These are phyloP conservation scores for Ceratocystis destructans DNA, from an alignment of 2,329 filamentous ascomycete species.

Conservation along the genomic window DNA sequence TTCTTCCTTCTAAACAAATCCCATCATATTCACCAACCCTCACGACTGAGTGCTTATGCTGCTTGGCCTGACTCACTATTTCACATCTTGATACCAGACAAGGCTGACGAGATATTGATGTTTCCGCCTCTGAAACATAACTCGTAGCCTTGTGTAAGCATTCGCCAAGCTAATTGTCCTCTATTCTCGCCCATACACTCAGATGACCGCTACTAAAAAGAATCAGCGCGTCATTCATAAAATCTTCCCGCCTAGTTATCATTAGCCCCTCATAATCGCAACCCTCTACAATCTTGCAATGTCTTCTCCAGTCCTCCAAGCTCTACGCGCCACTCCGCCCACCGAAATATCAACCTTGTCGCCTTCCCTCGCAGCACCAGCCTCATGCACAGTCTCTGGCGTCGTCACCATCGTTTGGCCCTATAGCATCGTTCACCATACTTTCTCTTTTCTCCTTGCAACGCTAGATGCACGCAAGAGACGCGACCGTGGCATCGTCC, in stretches of 20 bases:
- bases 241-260: neutral
- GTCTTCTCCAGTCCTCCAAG: conserved; percentile 17
- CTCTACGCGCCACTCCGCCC: conserved; percentile 23
- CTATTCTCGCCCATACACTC: neutral
- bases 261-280: neutral
- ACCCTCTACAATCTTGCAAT: neutral
- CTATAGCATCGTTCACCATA: conserved; percentile 63
- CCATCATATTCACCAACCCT: no score
- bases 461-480: conserved; percentile 76
- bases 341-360: conserved; percentile 44
- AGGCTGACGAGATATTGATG: neutral
- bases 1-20: no score
- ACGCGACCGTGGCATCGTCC: conserved; percentile 63
- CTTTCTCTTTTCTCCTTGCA: conserved; percentile 65
- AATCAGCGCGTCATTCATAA: neutral
- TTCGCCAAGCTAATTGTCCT: neutral
- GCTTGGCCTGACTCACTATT: neutral
- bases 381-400: conserved; percentile 44
- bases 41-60: neutral
- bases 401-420: conserved; percentile 82
- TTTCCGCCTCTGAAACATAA: neutral
- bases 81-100: neutral
- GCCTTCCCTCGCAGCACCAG: conserved; percentile 33
- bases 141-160: neutral
- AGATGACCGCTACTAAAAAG: neutral